Base-by-base conservation (phyloP, 306 rosid species). In the Pterocarpus macrocarpus region DNA sequence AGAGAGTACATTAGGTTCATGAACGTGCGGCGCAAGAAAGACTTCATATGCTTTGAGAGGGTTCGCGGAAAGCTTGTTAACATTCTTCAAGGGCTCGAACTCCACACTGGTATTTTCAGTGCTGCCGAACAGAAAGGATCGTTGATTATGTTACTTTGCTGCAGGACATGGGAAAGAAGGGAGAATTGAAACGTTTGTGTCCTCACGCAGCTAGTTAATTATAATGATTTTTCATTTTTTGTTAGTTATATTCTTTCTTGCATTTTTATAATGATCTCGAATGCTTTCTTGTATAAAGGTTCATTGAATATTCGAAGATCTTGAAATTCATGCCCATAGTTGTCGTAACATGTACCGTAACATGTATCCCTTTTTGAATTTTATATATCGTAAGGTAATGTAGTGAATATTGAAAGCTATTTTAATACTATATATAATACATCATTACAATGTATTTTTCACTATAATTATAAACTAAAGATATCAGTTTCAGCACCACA, bases 71-170 rank as follows among this genome's bases (percentile, higher is more conserved):
- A 92, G 75, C 7, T 88, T 7, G 92, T 87, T 0, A 96, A 96
- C 76, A 86, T 96, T 80, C 83, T 94, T 11, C 89, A 84, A n/a
- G 99, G 99, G 33, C 90, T 96, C n/a, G 99, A 94, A 81, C 94
- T 94, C 63, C 99, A 96, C 79, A 71, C 80, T 0, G 94, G 97
- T 52, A 88, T 96, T 30, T 84, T 96, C 71, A 96, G 99, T 72
- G 97, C 97, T 71, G 98, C 81, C 5, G 97, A 96, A 43, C 99
- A 94, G 90, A 96, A 82, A 88, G 95, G 87, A 96, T 92, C 12
- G 95, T 94, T 17, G 78, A 61, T 32, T 80, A 69, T 76, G 89
- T 96, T 78, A 73, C 88, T 85, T 59, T 68, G 5, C 81, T 87
- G 8, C 94, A 92, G 75, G 97, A 88, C 84, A 92, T 22, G 90